These are phyloP conservation scores for Trichomonas tenax DNA, from an alignment of 208 protist genomes.

Conservation along the genomic window DNA sequence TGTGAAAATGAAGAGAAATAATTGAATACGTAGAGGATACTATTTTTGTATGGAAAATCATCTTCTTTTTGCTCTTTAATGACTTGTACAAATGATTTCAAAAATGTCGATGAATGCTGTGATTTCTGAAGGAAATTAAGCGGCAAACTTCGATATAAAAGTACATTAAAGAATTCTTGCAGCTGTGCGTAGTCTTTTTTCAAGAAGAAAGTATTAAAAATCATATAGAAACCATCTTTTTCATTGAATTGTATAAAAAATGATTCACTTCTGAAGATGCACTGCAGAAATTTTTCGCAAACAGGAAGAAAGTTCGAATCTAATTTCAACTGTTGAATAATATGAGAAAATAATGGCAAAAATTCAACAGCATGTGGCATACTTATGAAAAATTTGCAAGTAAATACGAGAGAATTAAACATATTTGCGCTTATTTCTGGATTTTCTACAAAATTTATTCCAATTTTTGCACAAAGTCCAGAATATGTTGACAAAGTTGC, in stretches of 20 bases:
- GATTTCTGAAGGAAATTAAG: neutral
- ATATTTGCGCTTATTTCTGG: neutral
- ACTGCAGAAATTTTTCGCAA: neutral
- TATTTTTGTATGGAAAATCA: neutral
- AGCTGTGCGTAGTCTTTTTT: neutral
- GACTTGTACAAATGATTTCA: neutral
- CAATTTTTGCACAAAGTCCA: neutral
- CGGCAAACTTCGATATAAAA: neutral
- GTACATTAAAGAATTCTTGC: neutral
- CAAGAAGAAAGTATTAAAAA: neutral
- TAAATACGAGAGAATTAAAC: neutral
- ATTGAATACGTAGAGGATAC: neutral
- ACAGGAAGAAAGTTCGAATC: neutral
- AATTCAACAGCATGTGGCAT: neutral
- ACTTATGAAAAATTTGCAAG: neutral
- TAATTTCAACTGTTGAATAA: neutral
- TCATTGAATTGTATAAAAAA: neutral
- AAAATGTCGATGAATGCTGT: neutral
- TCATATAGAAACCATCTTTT: neutral
- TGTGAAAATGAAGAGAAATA: neutral
- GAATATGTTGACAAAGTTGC: neutral
- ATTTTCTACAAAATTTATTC: neutral
- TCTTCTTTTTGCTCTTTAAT: neutral
- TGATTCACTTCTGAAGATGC: neutral
- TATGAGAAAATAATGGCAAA: neutral